These are phyloP conservation scores for Apophysomyces elegans DNA, from an alignment of 371 early-diverging fungal species.

Conservation along the genomic window DNA sequence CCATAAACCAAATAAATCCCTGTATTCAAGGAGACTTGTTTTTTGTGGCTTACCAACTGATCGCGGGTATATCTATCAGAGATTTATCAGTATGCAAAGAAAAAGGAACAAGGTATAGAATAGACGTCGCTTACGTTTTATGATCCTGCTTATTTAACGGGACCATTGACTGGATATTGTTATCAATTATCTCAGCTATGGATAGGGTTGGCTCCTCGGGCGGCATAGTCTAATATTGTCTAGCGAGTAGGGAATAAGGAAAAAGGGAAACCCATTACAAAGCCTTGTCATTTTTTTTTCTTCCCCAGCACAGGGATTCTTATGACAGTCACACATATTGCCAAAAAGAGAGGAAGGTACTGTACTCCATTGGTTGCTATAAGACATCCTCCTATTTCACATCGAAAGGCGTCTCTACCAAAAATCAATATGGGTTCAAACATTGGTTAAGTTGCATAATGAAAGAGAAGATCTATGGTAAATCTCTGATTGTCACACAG, in stretches of 20 bases:
- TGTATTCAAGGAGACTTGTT: not conserved
- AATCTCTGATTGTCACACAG: too few species aligned
- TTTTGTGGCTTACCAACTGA: constrained; percentile 30
- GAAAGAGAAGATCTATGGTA: too few species aligned
- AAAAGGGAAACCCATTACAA: too few species aligned
- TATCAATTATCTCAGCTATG: not conserved
- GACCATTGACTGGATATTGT: not conserved
- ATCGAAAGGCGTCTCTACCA: too few species aligned
- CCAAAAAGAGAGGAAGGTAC: too few species aligned
- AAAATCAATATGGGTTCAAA: too few species aligned
- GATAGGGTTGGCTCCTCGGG: not conserved
- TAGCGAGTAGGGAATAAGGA: not conserved
- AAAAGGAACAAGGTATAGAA: not conserved
- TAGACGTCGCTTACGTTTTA: not conserved
- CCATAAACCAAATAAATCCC: not conserved
- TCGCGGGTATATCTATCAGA: constrained; percentile 36
- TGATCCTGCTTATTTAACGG: not conserved
- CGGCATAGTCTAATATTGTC: not conserved
- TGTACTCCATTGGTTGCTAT: too few species aligned
- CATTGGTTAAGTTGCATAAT: too few species aligned
- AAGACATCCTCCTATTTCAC: too few species aligned
- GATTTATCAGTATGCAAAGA: not conserved
- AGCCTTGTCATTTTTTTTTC: too few species aligned
- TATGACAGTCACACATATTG: not conserved
- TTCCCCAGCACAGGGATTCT: not conserved